Evolutionary conservation across 192 early-diverging fungal species (phyloP).

Genomic region (Bifiguratus adelaidae): DNA sequence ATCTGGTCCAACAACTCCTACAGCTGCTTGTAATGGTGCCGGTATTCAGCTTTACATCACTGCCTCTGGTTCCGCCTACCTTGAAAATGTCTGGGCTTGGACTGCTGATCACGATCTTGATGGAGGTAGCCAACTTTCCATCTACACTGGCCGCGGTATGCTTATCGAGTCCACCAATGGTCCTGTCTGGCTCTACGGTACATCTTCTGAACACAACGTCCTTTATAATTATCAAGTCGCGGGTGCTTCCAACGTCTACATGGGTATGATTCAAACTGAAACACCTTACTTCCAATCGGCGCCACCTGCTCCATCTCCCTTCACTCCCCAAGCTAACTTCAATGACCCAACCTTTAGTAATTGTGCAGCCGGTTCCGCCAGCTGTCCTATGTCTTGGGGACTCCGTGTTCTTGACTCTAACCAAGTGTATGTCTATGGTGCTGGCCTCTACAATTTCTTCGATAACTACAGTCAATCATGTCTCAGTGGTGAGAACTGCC

Average conservation of each 20-base stretch:
- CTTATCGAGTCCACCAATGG: constrained; percentile 16
- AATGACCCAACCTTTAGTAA: constrained; percentile 17
- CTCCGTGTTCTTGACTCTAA: constrained; percentile 15
- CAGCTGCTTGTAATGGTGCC: constrained; percentile 10
- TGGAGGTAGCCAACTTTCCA: constrained; percentile 11
- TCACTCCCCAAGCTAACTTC: constrained; percentile 5
- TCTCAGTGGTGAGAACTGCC: constrained; percentile 13
- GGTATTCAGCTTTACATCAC: constrained; percentile 18
- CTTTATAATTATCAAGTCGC: constrained; percentile 26
- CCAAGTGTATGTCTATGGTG: constrained; percentile 23
- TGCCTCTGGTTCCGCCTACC: constrained; percentile 15
- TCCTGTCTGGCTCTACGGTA: constrained; percentile 28
- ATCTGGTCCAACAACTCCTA: constrained; percentile 1
- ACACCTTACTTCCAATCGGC: constrained; percentile 27
- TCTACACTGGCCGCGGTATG: constrained; percentile 28
- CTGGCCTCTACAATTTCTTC: constrained; percentile 31
- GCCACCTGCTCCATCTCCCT: constrained; percentile 13
- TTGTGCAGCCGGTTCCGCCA: neutral
- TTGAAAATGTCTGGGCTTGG: constrained; percentile 31
- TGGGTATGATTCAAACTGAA: constrained; percentile 27
- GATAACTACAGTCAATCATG: constrained; percentile 22
- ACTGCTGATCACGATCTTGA: constrained; percentile 33
- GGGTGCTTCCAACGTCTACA: constrained; percentile 18
- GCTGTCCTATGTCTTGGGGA: constrained; percentile 23
- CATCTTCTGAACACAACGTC: constrained; percentile 23